Evolutionary conservation across 2,329 filamentous ascomycete genomes (phyloP).

Genomic region (Cadophora sp.): DNA sequence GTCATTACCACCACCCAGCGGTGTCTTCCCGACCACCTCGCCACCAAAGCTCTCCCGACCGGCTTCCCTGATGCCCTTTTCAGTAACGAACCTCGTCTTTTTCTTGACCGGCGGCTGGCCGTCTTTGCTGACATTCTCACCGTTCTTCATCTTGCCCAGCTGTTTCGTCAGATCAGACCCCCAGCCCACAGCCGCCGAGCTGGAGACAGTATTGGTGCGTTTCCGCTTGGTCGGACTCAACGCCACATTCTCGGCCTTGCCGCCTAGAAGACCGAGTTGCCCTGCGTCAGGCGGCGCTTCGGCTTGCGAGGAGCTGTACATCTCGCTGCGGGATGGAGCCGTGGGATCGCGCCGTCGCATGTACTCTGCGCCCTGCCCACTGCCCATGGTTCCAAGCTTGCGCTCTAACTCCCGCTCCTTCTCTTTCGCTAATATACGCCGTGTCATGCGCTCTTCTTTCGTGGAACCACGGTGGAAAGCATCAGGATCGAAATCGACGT

Average conservation of each 20-base stretch:
- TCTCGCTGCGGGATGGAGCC: slow-evolving; percentile 23
- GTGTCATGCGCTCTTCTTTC: slow-evolving; percentile 69
- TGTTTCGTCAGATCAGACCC: slow-evolving; percentile 61
- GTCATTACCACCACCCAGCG: slow-evolving; percentile 31
- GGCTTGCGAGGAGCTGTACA: slow-evolving; percentile 18
- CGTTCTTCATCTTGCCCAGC: slow-evolving; percentile 66
- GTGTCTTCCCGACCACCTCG: slow-evolving; percentile 46
- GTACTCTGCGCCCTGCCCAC: slow-evolving; percentile 73
- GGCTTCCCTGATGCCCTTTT: slow-evolving; percentile 78
- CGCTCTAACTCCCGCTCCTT: slow-evolving; percentile 76
- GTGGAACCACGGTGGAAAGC: slow-evolving; percentile 58
- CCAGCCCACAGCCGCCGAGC: slow-evolving; percentile 57
- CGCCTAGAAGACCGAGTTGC: slow-evolving; percentile 51
- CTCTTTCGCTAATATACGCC: slow-evolving; percentile 69
- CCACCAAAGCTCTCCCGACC: slow-evolving; percentile 74
- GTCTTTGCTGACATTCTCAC: slow-evolving; percentile 53
- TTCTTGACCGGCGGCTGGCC: slow-evolving; percentile 56
- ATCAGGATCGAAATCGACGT: slow-evolving; percentile 64
- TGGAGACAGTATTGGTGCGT: slow-evolving; percentile 48
- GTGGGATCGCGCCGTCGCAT: slow-evolving; percentile 52
- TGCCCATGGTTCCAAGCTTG: slow-evolving; percentile 68
- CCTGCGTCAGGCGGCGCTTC: slow-evolving; percentile 51
- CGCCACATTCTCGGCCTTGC: slow-evolving; percentile 53
- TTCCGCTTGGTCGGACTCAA: slow-evolving; percentile 69
- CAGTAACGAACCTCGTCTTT: slow-evolving; percentile 82